Conservation (phyloP, 2,329 filamentous ascomycete species). For the Aspergillus texensis region DNA sequence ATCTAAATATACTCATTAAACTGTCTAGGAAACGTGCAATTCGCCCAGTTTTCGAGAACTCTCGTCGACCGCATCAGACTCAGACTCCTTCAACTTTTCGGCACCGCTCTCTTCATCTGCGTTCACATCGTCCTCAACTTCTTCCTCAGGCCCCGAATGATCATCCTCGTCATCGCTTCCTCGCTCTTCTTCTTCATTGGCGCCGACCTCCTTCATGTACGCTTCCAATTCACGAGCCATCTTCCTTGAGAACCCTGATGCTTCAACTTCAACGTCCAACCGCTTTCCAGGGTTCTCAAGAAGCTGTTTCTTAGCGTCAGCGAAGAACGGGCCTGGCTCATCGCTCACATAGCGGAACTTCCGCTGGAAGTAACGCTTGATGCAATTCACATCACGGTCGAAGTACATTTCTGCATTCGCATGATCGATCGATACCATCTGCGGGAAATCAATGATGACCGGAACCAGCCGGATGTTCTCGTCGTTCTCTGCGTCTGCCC, state of each 20-base stretch:
- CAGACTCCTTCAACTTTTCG: conserved; percentile 6
- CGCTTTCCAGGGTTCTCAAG: conserved; percentile 64
- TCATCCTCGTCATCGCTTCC: conserved; percentile 40
- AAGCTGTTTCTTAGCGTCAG: conserved; percentile 75
- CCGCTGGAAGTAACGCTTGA: conserved; percentile 90
- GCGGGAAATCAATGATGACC: conserved; percentile 94
- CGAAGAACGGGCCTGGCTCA: conserved; percentile 80
- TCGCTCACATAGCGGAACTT: conserved; percentile 86
- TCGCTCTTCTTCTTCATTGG: conserved; percentile 52
- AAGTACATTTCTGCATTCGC: conserved; percentile 96
- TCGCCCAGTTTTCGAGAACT: conserved; percentile 34
- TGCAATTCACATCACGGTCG: conserved; percentile 90
- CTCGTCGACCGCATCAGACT: conserved; percentile 24
- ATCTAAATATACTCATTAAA: conserved; percentile 22
- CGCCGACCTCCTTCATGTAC: conserved; percentile 76
- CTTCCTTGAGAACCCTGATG: conserved; percentile 94
- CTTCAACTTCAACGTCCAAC: conserved; percentile 85
- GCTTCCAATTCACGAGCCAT: conserved; percentile 92
- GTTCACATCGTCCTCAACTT: conserved; percentile 30
- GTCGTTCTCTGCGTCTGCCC: conserved; percentile 28
- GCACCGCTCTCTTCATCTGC: conserved; percentile 1
- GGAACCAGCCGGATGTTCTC: conserved; percentile 65
- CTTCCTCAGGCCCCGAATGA: conserved; percentile 34
- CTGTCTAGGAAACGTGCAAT: conserved; percentile 34
- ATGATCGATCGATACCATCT: conserved; percentile 97